Conservation (phyloP, 192 early-diverging fungal genomes). For the Spizellomyces sp. region DNA sequence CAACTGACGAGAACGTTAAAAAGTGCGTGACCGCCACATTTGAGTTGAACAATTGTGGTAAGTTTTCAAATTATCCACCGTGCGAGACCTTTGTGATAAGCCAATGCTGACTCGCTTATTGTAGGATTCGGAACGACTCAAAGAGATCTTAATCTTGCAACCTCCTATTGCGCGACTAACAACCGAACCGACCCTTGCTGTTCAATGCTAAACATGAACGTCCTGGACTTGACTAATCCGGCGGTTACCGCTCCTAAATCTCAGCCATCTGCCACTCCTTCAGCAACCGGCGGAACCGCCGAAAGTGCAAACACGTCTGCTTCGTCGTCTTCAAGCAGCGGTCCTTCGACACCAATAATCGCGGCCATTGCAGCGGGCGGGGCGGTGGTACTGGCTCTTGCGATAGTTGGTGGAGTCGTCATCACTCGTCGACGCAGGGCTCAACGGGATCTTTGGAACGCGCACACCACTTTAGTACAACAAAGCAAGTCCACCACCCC, state of each 20-base stretch:
- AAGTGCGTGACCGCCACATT: constrained; percentile 5
- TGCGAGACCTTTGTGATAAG: background rate
- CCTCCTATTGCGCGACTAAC: background rate
- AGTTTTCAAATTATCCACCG: background rate
- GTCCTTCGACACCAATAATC: background rate
- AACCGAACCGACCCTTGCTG: background rate
- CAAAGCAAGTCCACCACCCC: background rate
- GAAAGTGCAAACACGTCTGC: background rate
- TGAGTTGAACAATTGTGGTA: constrained; percentile 20
- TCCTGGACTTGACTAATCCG: background rate
- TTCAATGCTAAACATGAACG: background rate
- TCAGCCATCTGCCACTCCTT: background rate
- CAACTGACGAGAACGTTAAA: background rate
- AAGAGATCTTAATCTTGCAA: background rate
- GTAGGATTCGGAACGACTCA: background rate
- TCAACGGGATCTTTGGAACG: constrained; percentile 15
- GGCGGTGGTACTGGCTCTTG: background rate
- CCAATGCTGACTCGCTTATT: constrained; percentile 4
- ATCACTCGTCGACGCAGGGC: background rate
- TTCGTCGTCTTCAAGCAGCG: background rate
- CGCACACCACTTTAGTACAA: constrained; percentile 18
- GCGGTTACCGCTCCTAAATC: background rate
- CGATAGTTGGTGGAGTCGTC: background rate
- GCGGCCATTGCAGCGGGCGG: constrained; percentile 4
- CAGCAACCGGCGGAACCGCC: background rate